Base-by-base conservation (phyloP, 148 eudicot genomes). In the Agrostemma githago region DNA sequence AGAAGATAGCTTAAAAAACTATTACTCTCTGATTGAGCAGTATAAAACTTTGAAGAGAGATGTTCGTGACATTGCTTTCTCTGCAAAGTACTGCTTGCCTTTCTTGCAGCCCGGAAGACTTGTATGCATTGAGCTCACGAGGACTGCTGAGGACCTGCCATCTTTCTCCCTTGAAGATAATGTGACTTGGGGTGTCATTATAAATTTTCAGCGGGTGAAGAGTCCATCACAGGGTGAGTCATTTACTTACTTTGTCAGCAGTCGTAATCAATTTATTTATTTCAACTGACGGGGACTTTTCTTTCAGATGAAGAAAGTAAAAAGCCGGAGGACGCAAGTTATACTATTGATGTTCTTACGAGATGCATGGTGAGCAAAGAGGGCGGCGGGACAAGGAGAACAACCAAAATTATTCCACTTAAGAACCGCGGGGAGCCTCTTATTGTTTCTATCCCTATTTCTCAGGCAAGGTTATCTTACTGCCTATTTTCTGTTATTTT, bases 31-130 rank as follows among this genome's bases (percentile, higher is more conserved):
- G 63, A 74, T 95, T 53, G 82, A 95, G 88, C 98, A 95, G 70
- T 85, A 88, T 74, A 92, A 76, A 83, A 82, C 83, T 72, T 81
- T 89, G 81, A 95, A 85, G 80, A 86, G 89, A 78, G 97, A 88
- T 74, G 87, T 90, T 8, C 93, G 89, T 60, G 96, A 86, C 70
- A 82, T 87, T 69, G 79, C 92, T 37, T 79, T 83, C 66, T 72
- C 92, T 79, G 92, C 97, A 11, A 89, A 82, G 81, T 86, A 92
- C 77, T 90, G 97, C 81, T 89, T 95, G 72, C 98, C 97, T 17
- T 95, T 91, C 85, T 82, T 95, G 80, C 97, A 95, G 83, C 97
- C 98, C 66, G 98, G 98, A 56, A 86, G 98, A 82, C 98, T 95
- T 83, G 89, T 90, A 54, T 87, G 85, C 66, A 79, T 92, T 14